Evolutionary conservation across 352 stramenopile genomes (phyloP), one percentile per base, ranked within the genome.

Genomic region (Chrysophaeum taylorii): DNA sequence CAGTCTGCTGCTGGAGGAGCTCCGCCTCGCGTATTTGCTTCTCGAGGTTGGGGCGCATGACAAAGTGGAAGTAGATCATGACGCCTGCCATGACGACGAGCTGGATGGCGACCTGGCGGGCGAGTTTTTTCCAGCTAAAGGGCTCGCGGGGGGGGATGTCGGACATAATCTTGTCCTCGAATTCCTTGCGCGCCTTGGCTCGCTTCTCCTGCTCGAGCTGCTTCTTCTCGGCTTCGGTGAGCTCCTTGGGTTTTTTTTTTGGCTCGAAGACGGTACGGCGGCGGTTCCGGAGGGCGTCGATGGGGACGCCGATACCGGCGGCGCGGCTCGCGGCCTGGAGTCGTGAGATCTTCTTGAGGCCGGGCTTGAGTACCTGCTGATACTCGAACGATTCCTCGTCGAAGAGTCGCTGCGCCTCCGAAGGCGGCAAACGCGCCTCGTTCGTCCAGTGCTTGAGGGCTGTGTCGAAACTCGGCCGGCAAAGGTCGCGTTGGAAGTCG

Each of bases 361-460:
- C 52, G 52, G 27, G 25, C 27, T n/a, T 7, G 52, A 63, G 52
- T 7, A 25, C 21, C 7, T 9, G 7, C 7, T 4, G 23, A 15
- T 36, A 36, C 25, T 63, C 52, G 52, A 15, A 39, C 7, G 52
- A 63, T 7, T 36, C 52, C 27, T 63, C 52, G 27, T 12, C n/a
- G 52, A 63, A 63, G 27, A 63, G 52, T 33, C 14, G 27, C 7
- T 63, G 7, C 7, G 52, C 52, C 52, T 63, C 52, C 27, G 14
- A 7, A 2, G 4, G 4, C 52, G 25, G 25, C 52, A 63, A 33
- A 7, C 52, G 52, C 52, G n/a, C n/a, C 33, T 39, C 33, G 33
- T 63, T 63, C 5, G 52, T 63, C 52, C 52, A 63, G 52, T 63
- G 52, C 9, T 23, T 7, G 52, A 63, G 36, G 9, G 52, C 52